These are phyloP conservation scores for Paramecium tetraurelia DNA, from an alignment of 73 alveolate genomes.

Conservation along the genomic window DNA sequence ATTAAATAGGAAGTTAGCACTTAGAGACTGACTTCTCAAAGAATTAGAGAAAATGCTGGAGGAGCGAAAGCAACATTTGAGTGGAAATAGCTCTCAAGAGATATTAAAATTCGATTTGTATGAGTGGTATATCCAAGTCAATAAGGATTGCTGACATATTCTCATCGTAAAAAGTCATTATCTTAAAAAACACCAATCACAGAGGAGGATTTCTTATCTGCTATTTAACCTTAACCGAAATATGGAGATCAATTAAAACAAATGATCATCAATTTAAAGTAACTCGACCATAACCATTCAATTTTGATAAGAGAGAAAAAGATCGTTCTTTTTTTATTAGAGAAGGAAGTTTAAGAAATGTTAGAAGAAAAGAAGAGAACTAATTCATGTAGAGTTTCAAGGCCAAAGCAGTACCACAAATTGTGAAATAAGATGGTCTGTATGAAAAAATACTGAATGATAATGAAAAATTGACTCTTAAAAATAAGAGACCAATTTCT, in stretches of 20 bases:
- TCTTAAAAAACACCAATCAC: neutral
- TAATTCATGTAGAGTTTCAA: conserved; percentile 57
- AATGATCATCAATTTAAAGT: conserved; percentile 65
- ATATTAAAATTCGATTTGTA: no score
- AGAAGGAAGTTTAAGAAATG: conserved; percentile 79
- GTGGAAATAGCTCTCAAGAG: no score
- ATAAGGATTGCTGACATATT: neutral
- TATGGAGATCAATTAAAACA: conserved; percentile 39
- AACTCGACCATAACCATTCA: conserved; percentile 83
- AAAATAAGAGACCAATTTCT: conserved; percentile 75
- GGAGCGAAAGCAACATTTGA: no score
- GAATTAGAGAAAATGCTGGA: no score
- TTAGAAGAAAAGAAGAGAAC: conserved; percentile 71
- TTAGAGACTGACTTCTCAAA: no score
- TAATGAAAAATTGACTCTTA: conserved; percentile 68
- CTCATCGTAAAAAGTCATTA: neutral
- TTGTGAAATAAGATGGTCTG: conserved; percentile 67
- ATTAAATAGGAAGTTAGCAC: no score
- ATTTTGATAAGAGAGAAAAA: conserved; percentile 79
- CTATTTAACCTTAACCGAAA: conserved; percentile 52
- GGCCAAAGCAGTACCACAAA: conserved; percentile 77
- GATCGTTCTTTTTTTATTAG: conserved; percentile 67
- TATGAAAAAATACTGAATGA: conserved; percentile 68
- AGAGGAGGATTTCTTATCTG: conserved; percentile 37
- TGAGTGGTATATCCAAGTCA: neutral